These are phyloP conservation scores for Diaporthe vaccinii DNA, from an alignment of 2,329 filamentous ascomycete species.

Conservation along the genomic window DNA sequence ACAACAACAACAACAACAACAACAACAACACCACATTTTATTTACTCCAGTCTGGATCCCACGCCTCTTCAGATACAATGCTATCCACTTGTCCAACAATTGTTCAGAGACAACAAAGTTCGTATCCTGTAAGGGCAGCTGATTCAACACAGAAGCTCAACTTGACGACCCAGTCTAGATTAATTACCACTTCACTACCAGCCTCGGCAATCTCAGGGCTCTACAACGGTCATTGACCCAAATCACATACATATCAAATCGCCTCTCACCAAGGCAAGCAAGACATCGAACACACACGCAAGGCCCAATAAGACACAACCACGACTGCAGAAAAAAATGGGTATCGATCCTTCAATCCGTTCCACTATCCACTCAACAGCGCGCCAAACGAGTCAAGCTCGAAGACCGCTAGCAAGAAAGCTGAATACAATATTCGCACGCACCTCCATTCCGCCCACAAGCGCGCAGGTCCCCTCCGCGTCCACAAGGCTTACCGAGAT, in stretches of 20 bases:
- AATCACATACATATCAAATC: neutral
- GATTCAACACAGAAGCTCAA: neutral
- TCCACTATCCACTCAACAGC: slow-evolving; percentile 24
- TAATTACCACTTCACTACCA: neutral
- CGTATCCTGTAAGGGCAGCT: neutral
- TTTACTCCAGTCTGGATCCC: no score
- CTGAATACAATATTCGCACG: slow-evolving; percentile 11
- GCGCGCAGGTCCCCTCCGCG: neutral
- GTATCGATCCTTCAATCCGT: slow-evolving; percentile 32
- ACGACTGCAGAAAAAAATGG: neutral
- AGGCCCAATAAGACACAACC: neutral
- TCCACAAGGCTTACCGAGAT: neutral
- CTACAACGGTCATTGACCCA: neutral
- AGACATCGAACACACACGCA: neutral
- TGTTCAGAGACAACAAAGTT: neutral
- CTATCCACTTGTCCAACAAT: neutral
- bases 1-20: no score
- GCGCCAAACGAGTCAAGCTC: slow-evolving; percentile 8
- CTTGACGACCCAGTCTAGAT: neutral
- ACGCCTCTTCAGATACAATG: neutral
- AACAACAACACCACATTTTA: no score
- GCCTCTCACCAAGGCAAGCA: neutral
- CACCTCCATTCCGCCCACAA: neutral
- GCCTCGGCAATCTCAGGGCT: neutral
- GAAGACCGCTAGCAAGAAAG: slow-evolving; percentile 15